These are phyloP conservation scores for Spiraea crenata DNA, from an alignment of 331 rosid species.

Conservation along the genomic window DNA sequence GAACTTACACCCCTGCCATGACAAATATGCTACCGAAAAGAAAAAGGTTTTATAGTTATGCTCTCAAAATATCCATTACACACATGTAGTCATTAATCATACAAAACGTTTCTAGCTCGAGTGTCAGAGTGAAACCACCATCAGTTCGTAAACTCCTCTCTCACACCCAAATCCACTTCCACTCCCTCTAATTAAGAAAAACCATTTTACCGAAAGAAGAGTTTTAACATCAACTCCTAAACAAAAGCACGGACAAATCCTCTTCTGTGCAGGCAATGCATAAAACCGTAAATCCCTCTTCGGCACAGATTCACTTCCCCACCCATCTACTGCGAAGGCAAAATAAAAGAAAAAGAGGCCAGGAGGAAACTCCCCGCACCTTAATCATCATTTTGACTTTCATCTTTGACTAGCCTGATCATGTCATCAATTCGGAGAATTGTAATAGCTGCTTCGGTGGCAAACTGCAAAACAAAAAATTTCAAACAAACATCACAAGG, in stretches of 20 bases:
- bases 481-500: neutral
- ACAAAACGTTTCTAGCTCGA: neutral
- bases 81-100: neutral
- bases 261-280: neutral
- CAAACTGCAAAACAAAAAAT: slow-evolving; percentile 52
- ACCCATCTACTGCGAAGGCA: neutral
- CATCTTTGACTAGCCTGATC: slow-evolving; percentile 92
- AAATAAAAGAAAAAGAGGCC: neutral
- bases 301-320: neutral
- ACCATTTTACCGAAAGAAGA: slow-evolving; percentile 4
- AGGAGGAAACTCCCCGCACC: neutral
- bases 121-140: neutral
- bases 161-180: neutral
- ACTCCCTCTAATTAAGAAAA: neutral
- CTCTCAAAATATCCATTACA: slow-evolving; percentile 4
- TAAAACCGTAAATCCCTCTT: neutral
- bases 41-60: neutral
- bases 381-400: slow-evolving; percentile 64
- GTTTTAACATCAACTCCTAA: neutral
- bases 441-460: slow-evolving; percentile 96
- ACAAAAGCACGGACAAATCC: slow-evolving; percentile 1
- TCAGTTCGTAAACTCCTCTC: neutral
- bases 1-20: too few species aligned
- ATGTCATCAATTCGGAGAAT: slow-evolving; percentile 96
- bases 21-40: neutral